Evolutionary conservation across 768 basidiomycete species (phyloP).

Genomic region (Termitomyces sp.): DNA sequence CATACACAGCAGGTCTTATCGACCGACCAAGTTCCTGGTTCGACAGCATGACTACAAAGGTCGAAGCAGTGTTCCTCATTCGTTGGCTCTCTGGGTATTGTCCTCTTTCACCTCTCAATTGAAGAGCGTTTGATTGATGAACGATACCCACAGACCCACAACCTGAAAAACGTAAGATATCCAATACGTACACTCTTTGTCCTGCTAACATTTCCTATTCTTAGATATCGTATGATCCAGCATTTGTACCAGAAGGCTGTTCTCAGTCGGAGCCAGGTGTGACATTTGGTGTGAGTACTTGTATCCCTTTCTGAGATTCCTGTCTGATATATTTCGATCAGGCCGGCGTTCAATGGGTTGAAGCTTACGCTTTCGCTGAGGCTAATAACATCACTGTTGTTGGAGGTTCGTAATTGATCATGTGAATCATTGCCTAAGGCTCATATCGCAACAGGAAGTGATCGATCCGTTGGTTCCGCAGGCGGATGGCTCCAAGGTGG

Average conservation of each 20-base stretch:
- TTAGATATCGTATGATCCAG: slow-evolving; percentile 31
- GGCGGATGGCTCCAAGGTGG: slow-evolving; percentile 46
- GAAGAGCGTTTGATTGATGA: not conserved
- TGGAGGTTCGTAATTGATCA: slow-evolving; percentile 28
- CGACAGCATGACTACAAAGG: slow-evolving; percentile 47
- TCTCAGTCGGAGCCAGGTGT: slow-evolving; percentile 23
- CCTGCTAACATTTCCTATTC: not conserved
- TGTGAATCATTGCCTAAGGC: not conserved
- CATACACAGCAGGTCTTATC: not conserved
- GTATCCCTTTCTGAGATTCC: not conserved
- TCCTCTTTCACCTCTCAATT: not conserved
- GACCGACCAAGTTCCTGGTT: not conserved
- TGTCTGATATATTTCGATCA: slow-evolving; percentile 10
- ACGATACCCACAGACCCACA: slow-evolving; percentile 31
- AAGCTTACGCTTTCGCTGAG: slow-evolving; percentile 43
- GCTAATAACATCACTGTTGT: slow-evolving; percentile 40
- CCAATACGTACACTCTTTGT: not conserved
- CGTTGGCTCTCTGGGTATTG: slow-evolving; percentile 42
- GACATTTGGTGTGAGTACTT: slow-evolving; percentile 31
- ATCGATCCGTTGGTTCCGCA: slow-evolving; percentile 36
- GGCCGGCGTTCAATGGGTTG: slow-evolving; percentile 44
- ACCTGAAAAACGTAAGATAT: slow-evolving; percentile 32
- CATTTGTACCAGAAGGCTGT: slow-evolving; percentile 36
- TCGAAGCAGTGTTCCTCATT: slow-evolving; percentile 40
- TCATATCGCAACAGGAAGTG: slow-evolving; percentile 23